Percentiles rank a stretch among this genome's conserved stretches.
Conservation (phyloP, 164 flowering plant genomes). For the Vitis rotundifolia region DNA sequence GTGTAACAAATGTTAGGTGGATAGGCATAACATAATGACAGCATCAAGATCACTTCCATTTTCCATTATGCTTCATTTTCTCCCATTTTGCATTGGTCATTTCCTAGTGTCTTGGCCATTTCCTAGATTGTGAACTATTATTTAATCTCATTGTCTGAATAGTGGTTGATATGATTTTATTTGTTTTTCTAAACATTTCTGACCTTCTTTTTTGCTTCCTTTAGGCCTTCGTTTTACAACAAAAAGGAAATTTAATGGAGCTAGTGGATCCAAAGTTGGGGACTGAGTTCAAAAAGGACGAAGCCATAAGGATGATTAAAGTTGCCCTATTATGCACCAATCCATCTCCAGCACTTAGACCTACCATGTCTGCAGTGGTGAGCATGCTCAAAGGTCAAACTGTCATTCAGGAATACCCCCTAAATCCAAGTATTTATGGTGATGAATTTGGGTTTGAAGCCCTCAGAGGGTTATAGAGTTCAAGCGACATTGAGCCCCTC, state of each 20-base stretch:
- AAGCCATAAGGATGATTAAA: constrained; percentile 3
- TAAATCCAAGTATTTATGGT: not conserved
- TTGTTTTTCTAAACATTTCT: no score
- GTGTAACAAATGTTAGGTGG: no score
- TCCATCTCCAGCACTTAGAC: constrained; percentile 19
- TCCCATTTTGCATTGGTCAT: not conserved
- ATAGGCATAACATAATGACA: no score
- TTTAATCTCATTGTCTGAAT: no score
- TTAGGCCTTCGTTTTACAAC: constrained; percentile 16
- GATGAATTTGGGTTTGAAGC: constrained; percentile 8
- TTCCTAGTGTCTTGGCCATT: not conserved
- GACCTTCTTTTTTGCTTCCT: no score
- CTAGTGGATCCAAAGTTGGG: constrained; percentile 12
- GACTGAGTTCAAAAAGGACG: constrained; percentile 9
- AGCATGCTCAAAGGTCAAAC: constrained; percentile 18
- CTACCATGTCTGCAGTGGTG: constrained; percentile 15
- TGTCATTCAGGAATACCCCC: not conserved
- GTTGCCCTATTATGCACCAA: constrained; percentile 9
- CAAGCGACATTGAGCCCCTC: not conserved
- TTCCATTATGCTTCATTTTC: no score
- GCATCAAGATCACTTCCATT: no score
- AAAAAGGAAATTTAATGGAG: not conserved
- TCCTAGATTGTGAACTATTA: no score
- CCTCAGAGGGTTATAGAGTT: constrained; percentile 9
- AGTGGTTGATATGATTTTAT: no score